Conservation (phyloP, 1,139 yeast species). For the Lodderomyces pseudojiufengensis region DNA sequence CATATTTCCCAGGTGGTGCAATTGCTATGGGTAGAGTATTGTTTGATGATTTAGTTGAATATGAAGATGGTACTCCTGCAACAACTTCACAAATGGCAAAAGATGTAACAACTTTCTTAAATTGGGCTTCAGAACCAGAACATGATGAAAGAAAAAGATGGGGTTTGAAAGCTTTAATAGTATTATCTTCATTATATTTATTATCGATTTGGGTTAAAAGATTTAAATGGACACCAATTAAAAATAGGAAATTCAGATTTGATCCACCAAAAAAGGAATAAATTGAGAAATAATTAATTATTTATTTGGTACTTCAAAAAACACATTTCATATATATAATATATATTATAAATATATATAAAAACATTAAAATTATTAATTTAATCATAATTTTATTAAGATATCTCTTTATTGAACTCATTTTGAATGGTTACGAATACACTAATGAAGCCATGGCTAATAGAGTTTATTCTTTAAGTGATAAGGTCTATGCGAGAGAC, state of each 20-base stretch:
- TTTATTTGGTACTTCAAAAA: too few species aligned
- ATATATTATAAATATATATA: too few species aligned
- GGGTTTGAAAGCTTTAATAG: slow-evolving; percentile 89
- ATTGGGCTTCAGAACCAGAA: slow-evolving; percentile 99
- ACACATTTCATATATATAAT: too few species aligned
- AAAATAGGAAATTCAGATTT: slow-evolving; percentile 91
- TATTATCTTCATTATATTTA: slow-evolving; percentile 76
- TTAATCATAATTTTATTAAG: too few species aligned
- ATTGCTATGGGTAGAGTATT: slow-evolving; percentile 99
- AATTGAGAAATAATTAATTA: too few species aligned
- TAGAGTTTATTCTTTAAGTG: too few species aligned
- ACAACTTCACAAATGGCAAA: slow-evolving; percentile 99
- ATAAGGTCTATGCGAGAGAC: too few species aligned
- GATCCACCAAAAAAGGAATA: slow-evolving; percentile 57
- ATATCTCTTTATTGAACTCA: too few species aligned
- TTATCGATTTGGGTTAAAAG: slow-evolving; percentile 90
- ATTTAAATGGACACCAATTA: slow-evolving; percentile 96
- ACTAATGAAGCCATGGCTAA: too few species aligned
- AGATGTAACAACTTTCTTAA: slow-evolving; percentile 91
- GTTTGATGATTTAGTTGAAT: slow-evolving; percentile 95
- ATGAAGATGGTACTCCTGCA: slow-evolving; percentile 98
- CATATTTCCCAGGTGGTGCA: slow-evolving; percentile 99
- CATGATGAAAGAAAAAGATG: slow-evolving; percentile 96
- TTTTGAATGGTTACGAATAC: too few species aligned
- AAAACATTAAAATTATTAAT: too few species aligned